phyloP scores from a whole-genome alignment of 139 green algal species.

The Chlamydomonas incerta region DNA sequence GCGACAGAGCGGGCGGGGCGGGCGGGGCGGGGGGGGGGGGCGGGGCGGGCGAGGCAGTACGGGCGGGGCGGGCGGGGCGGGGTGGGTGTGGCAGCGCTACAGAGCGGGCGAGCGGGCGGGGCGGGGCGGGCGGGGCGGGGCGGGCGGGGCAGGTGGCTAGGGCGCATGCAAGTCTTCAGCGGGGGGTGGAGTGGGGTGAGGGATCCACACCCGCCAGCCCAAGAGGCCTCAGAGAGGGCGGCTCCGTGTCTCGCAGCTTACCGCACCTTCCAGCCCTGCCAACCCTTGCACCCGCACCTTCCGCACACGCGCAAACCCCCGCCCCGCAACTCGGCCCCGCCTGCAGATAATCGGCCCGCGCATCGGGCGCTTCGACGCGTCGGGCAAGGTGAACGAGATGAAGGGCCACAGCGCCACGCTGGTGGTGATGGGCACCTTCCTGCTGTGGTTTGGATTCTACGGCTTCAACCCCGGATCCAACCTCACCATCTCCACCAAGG shows the following conservation, averaged over 20 bases:
- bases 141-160: no score
- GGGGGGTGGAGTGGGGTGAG: no score
- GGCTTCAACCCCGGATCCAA: conserved; percentile 70
- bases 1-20: not conserved
- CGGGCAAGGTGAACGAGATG: conserved; percentile 53
- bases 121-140: no score
- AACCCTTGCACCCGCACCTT: not conserved
- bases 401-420: conserved; percentile 61
- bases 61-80: no score
- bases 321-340: not conserved
- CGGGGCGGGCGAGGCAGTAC: no score
- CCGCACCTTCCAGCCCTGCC: not conserved
- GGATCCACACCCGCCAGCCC: no score
- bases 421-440: conserved; percentile 68
- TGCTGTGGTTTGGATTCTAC: conserved; percentile 80
- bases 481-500: conserved; percentile 53
- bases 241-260: no score
- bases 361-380: conserved; percentile 81
- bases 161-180: no score
- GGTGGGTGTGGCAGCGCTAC: no score
- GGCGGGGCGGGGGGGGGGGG: not conserved
- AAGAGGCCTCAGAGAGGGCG: no score
- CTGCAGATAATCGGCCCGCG: conserved; percentile 84
- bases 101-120: not conserved
- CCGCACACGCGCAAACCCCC: not conserved